phyloP scores from a whole-genome alignment of 768 basidiomycete species.

The Psilocybe tampanensis region DNA sequence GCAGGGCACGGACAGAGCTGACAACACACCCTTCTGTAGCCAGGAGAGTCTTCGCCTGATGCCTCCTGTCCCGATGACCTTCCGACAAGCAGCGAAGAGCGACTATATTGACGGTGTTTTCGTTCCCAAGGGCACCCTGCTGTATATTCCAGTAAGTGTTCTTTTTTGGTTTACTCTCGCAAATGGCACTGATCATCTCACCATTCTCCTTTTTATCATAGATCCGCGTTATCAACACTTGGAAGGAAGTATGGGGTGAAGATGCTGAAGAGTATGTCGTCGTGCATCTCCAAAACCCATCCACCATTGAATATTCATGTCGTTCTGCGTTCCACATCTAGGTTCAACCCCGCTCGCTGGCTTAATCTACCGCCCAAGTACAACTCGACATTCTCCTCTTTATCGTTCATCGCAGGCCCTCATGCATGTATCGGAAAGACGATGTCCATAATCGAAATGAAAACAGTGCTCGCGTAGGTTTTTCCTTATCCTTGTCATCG shows the following conservation, averaged over 20 bases:
- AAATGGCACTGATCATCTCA: too few relatives aligned
- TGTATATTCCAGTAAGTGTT: constrained; percentile 38
- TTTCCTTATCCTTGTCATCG: not conserved
- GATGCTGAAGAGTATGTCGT: constrained; percentile 47
- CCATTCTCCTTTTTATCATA: constrained; percentile 12
- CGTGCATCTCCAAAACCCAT: not conserved
- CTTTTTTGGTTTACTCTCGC: not conserved
- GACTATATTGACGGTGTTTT: constrained; percentile 42
- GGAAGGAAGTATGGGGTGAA: constrained; percentile 50
- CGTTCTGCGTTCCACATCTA: constrained; percentile 15
- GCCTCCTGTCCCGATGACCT: constrained; percentile 42
- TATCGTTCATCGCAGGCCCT: constrained; percentile 47
- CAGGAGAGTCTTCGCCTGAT: constrained; percentile 43
- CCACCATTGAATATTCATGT: not conserved
- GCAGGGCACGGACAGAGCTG: too few relatives aligned
- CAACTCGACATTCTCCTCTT: constrained; percentile 36
- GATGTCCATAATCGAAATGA: constrained; percentile 52
- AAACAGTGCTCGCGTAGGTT: constrained; percentile 41
- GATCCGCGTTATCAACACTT: constrained; percentile 54
- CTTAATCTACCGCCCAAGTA: constrained; percentile 37
- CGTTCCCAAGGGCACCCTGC: constrained; percentile 44
- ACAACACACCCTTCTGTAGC: too few relatives aligned
- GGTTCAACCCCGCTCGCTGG: constrained; percentile 52
- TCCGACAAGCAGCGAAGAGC: constrained; percentile 38
- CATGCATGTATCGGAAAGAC: constrained; percentile 51